Conservation (phyloP, 2,329 filamentous ascomycete species). For the Paecilomyces formosus region DNA sequence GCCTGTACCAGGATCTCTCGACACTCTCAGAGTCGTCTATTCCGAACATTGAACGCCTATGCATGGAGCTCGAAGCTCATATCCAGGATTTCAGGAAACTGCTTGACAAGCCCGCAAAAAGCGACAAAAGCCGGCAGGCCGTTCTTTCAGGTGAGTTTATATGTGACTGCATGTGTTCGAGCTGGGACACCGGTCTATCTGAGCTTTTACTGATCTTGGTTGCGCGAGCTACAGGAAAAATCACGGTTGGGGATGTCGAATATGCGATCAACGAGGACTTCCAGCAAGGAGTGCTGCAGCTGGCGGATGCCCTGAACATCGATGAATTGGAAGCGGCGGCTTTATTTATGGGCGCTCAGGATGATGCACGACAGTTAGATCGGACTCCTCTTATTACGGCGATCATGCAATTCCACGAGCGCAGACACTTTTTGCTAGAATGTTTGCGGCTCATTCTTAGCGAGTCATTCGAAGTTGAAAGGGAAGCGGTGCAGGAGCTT, state of each 20-base stretch:
- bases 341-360: constrained; percentile 66
- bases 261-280: constrained; percentile 83
- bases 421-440: constrained; percentile 74
- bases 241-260: constrained; percentile 63
- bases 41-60: constrained; percentile 62
- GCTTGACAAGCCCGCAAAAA: constrained; percentile 68
- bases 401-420: constrained; percentile 81
- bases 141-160: constrained; percentile 57
- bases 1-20: constrained; percentile 77
- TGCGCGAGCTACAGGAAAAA: constrained; percentile 52
- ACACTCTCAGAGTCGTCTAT: constrained; percentile 65
- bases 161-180: not conserved
- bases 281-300: constrained; percentile 68
- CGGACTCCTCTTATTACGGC: constrained; percentile 68
- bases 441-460: constrained; percentile 73
- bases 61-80: constrained; percentile 57
- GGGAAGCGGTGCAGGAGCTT: constrained; percentile 46
- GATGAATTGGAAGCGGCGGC: constrained; percentile 80
- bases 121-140: constrained; percentile 63
- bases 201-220: constrained; percentile 1
- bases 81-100: constrained; percentile 62
- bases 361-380: constrained; percentile 61
- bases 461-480: constrained; percentile 56
- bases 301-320: constrained; percentile 82
- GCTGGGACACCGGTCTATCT: not conserved